Percentiles rank a stretch among this genome's conserved stretches.
Conservation (phyloP, 2,329 filamentous ascomycete genomes). For the Ophiosphaerella korrae region DNA sequence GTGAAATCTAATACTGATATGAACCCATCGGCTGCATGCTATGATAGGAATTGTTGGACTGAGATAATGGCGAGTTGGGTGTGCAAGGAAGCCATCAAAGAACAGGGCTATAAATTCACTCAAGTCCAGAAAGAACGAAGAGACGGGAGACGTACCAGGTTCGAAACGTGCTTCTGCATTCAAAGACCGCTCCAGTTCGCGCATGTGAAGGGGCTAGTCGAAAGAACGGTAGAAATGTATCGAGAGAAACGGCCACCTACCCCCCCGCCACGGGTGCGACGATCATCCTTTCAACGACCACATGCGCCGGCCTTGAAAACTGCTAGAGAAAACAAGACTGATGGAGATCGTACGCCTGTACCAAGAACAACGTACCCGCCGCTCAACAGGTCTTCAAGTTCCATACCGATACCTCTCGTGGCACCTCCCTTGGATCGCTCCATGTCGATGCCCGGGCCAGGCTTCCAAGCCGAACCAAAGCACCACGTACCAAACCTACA, state of each 20-base stretch:
- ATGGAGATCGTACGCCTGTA: constrained; percentile 34
- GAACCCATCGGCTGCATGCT: constrained; percentile 30
- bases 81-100: constrained; percentile 44
- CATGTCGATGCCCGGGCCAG: constrained; percentile 28
- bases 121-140: constrained; percentile 41
- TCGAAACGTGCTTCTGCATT: constrained; percentile 45
- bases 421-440: constrained; percentile 35
- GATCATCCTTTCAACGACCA: constrained; percentile 31
- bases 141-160: constrained; percentile 37
- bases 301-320: constrained; percentile 9
- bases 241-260: constrained; percentile 30
- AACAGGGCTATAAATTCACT: constrained; percentile 36
- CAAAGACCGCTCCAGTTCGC: constrained; percentile 41
- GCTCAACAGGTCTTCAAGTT: constrained; percentile 27
- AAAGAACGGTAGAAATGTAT: constrained; percentile 47
- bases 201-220: constrained; percentile 43
- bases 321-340: constrained; percentile 10
- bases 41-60: constrained; percentile 40
- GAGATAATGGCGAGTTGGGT: constrained; percentile 47
- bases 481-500: constrained; percentile 21
- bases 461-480: constrained; percentile 7
- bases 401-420: constrained; percentile 18
- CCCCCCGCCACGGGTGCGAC: constrained; percentile 15
- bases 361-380: constrained; percentile 21
- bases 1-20: constrained; percentile 36